Base-by-base conservation (phyloP, 208 protist genomes). In the Herpetomonas muscarum region DNA sequence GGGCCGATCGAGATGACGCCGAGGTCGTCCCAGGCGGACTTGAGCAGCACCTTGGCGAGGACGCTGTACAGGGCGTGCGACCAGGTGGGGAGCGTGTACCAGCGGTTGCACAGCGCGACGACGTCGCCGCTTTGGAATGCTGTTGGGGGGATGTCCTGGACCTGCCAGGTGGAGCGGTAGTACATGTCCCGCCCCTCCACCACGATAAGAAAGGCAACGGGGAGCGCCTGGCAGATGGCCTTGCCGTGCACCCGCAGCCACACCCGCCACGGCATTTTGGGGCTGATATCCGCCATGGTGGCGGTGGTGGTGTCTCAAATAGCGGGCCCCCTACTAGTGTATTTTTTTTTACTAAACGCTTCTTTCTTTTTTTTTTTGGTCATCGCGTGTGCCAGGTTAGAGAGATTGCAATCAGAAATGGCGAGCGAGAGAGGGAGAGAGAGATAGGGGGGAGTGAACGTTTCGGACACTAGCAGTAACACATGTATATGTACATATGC, bases 1-100 rank as follows among this genome's bases (percentile, higher is more conserved):
- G 4, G 29, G 36, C 56, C 64, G 17, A 68, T 62, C 39, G 56
- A 72, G 55, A 95, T 74, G 47, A 95, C 78, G n/a, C 65, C 85
- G 13, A 92, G 80, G 56, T 95, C 88, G 61, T 95, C 88, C 83
- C 85, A 95, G 34, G 67, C 68, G 0, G 81, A 86, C 70, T 92
- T 95, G n/a, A 92, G 56, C 17, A 92, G 67, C 28, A 81, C 76
- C 68, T 95, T 95, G 30, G 76, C 87, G 19, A 87, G 25, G 37
- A 87, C 61, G 58, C 81, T 90, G 70, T 92, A 92, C 31, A 81
- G 15, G 29, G 75, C 55, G 37, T 95, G 88, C 34, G 62, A 39
- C 76, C 74, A 91, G 22, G 82, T 78, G 10, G 88, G 85, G 39
- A 95, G 72, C 26, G 79, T 87, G 76, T 93, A 93, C 85, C 88